Evolutionary conservation across 352 stramenopile species (phyloP).

Genomic region (Phytophthora ramorum): DNA sequence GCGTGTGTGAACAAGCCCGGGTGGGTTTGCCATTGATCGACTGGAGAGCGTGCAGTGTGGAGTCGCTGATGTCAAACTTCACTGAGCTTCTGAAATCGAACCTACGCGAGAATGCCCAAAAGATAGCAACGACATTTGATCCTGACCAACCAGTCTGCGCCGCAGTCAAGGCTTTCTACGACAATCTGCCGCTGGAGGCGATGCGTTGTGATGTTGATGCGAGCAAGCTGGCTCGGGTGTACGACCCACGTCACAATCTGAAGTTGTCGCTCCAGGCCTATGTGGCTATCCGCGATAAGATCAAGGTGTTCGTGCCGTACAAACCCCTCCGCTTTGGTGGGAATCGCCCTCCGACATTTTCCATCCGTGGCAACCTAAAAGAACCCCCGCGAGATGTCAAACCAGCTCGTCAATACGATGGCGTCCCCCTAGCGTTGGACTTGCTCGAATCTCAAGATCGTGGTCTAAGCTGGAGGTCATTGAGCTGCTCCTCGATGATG

Average conservation of each 20-base stretch:
- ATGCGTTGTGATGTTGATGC: constrained; percentile 79
- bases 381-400: constrained; percentile 19
- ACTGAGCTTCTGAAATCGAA: constrained; percentile 42
- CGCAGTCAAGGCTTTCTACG: constrained; percentile 77
- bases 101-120: constrained; percentile 47
- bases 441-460: constrained; percentile 19
- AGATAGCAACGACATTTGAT: constrained; percentile 54
- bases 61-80: constrained; percentile 67
- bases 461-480: constrained; percentile 22
- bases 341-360: constrained; percentile 31
- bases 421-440: constrained; percentile 14
- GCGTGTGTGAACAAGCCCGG: constrained; percentile 63
- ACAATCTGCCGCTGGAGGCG: constrained; percentile 67
- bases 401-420: constrained; percentile 24
- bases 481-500: constrained; percentile 29
- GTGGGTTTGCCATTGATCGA: constrained; percentile 76
- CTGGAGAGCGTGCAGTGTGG: constrained; percentile 58
- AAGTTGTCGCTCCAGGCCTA: constrained; percentile 45
- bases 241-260: constrained; percentile 33
- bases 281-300: constrained; percentile 38
- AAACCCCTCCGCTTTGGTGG: constrained; percentile 39
- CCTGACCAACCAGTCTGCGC: constrained; percentile 62
- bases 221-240: constrained; percentile 43
- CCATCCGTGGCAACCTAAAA: constrained; percentile 19
- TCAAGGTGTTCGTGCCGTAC: constrained; percentile 39